Evolutionary conservation across 2,329 filamentous ascomycete genomes (phyloP).

Genomic region (Clarireedia monteithiana): DNA sequence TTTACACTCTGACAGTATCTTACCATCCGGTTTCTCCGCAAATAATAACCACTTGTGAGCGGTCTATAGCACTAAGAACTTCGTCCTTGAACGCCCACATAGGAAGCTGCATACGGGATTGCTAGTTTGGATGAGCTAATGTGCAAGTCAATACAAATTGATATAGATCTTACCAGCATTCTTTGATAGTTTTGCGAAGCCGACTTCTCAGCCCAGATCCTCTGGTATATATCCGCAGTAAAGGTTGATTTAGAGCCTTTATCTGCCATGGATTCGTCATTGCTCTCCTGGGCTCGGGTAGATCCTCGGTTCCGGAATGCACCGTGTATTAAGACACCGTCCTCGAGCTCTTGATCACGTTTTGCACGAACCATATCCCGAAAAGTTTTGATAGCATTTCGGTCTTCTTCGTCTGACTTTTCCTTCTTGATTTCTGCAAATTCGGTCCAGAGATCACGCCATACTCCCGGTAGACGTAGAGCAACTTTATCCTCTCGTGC

Average conservation of each 20-base stretch:
- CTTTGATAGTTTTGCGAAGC: slow-evolving; percentile 56
- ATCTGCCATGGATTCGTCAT: slow-evolving; percentile 36
- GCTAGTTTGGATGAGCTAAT: slow-evolving; percentile 28
- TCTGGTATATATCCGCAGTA: slow-evolving; percentile 38
- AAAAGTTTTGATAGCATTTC: slow-evolving; percentile 58
- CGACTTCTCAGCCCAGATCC: slow-evolving; percentile 52
- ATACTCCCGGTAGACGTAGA: slow-evolving; percentile 67
- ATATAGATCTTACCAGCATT: slow-evolving; percentile 56
- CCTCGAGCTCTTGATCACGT: slow-evolving; percentile 60
- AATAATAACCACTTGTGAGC: slow-evolving; percentile 81
- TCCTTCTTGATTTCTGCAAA: slow-evolving; percentile 64
- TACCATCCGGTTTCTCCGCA: slow-evolving; percentile 92
- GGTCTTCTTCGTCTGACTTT: slow-evolving; percentile 62
- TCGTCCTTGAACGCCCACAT: slow-evolving; percentile 81
- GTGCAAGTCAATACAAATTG: background rate
- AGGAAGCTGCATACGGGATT: slow-evolving; percentile 70
- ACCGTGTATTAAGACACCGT: slow-evolving; percentile 68
- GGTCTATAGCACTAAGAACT: slow-evolving; percentile 69
- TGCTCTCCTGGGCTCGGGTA: slow-evolving; percentile 39
- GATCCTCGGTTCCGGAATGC: slow-evolving; percentile 60
- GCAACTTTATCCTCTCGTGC: slow-evolving; percentile 81
- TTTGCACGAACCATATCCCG: slow-evolving; percentile 62
- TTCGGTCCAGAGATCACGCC: slow-evolving; percentile 82
- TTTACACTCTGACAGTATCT: slow-evolving; percentile 8
- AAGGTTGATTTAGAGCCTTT: slow-evolving; percentile 26